Percentiles rank a stretch among this genome's conserved stretches.
Evolutionary conservation across 192 early-diverging fungal species (phyloP).

Genomic region (Mortierella alpina): DNA sequence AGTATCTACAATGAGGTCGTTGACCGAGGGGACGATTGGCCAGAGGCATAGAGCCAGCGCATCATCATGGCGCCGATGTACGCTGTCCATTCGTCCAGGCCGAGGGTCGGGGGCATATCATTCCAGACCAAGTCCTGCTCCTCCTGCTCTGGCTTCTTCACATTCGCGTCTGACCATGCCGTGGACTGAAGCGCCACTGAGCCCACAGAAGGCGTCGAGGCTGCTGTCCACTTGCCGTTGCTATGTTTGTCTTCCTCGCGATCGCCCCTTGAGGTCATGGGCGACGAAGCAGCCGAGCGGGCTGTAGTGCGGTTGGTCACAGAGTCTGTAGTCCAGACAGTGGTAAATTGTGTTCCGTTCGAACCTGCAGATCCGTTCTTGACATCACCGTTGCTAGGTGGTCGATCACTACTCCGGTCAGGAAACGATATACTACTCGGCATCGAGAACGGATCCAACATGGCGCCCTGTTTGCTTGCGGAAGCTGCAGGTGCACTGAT

Average conservation of each 20-base stretch:
- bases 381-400: not conserved
- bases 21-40: conserved; percentile 34
- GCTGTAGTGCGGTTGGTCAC: conserved; percentile 21
- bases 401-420: conserved; percentile 12
- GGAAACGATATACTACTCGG: conserved; percentile 47
- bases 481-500: too few species aligned
- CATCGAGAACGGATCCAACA: conserved; percentile 53
- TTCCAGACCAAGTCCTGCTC: conserved; percentile 40
- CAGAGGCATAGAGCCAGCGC: conserved; percentile 40
- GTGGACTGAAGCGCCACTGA: not conserved
- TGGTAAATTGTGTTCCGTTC: not conserved
- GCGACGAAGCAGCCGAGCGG: conserved; percentile 10
- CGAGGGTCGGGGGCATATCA: conserved; percentile 50
- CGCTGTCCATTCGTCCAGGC: conserved; percentile 46
- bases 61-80: conserved; percentile 50
- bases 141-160: conserved; percentile 7
- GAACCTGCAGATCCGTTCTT: not conserved
- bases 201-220: not conserved
- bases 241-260: too few species aligned
- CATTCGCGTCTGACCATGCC: too few species aligned
- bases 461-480: conserved; percentile 17
- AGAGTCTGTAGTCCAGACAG: conserved; percentile 31
- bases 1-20: too few species aligned
- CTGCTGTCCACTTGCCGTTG: not conserved
- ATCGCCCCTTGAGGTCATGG: not conserved